Base-by-base conservation (phyloP, 2,329 filamentous ascomycete species). In the Penicillium brevicompactum region DNA sequence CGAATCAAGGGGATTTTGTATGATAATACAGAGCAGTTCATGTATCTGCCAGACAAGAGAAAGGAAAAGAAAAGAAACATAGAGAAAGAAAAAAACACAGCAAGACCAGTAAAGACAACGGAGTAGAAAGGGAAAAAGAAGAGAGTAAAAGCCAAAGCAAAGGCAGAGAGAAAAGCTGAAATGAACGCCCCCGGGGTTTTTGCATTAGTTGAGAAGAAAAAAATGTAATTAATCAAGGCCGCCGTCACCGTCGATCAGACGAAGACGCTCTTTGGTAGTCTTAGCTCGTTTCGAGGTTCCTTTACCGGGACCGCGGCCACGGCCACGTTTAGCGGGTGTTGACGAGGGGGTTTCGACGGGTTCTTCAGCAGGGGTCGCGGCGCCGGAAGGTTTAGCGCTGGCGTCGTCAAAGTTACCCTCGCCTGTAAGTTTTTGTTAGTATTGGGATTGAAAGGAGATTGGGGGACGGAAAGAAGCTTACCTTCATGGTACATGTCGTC, bases 401-500 rank as follows among this genome's bases (percentile, higher is more conserved):
- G 82, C 83, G 72, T 96, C 92, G 66, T 97, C 93, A 76, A 99
- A 99, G 72, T 96, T 87, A 57, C 94, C 94, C 82, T 99, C 94
- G 67, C 93, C 93, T 97, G 69, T 18, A 18, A 42, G 32, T 24
- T 18, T 32, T 49, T 14, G 42, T 63, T 57, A 61, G 58, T 46
- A 40, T 48, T 42, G 13, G 5, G 22, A 8, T 40, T 37, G 11
- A 42, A 37, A 5, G 37, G 8, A 31, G 31, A 41, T 16, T 9
- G 9, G 34, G 3, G 37, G 27, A 4, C 7, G 16, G 49, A 11
- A 27, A 6, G 8, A 24, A n/a, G 78, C 90, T 87, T 74, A 96
- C 94, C 94, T 83, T 99, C 94, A 73, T 99, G 94, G 78, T 99
- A 99, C 90, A 99, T 92, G 71, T 97, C 93, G 73, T 97, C 94